These are phyloP conservation scores for Aspergillus ustus DNA, from an alignment of 2,329 filamentous ascomycete genomes.

Conservation along the genomic window DNA sequence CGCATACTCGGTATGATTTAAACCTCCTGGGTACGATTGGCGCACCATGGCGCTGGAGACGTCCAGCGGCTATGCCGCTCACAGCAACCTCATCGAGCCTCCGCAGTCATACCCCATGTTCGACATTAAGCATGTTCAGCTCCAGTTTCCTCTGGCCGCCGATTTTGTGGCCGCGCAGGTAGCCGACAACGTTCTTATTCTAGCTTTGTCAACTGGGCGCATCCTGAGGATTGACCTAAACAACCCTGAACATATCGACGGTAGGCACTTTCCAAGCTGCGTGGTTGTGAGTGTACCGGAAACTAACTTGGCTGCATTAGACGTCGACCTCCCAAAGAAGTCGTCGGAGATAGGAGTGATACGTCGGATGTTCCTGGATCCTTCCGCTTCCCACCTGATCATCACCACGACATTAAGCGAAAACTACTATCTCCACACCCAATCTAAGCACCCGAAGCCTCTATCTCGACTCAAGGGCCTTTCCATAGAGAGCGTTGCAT, in stretches of 20 bases:
- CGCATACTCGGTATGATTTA: conserved; percentile 37
- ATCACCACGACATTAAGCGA: conserved; percentile 90
- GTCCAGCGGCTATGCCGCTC: conserved; percentile 73
- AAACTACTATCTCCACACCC: conserved; percentile 97
- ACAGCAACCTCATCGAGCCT: conserved; percentile 64
- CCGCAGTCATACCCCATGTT: conserved; percentile 79
- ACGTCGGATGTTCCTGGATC: conserved; percentile 94
- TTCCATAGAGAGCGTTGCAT: conserved; percentile 85
- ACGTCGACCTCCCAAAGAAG: conserved; percentile 96
- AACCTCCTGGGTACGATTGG: conserved; percentile 25
- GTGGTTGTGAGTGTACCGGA: conserved; percentile 5
- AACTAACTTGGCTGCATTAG: conserved; percentile 51
- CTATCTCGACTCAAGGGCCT: conserved; percentile 84
- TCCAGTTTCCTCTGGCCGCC: conserved; percentile 91
- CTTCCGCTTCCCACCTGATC: conserved; percentile 91
- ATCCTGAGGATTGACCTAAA: conserved; percentile 94
- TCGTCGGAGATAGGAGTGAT: conserved; percentile 90
- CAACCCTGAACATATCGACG: conserved; percentile 92
- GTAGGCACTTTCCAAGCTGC: conserved; percentile 47
- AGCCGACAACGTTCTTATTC: conserved; percentile 92
- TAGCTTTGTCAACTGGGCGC: conserved; percentile 88
- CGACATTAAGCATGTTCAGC: conserved; percentile 87
- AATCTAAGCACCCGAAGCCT: conserved; percentile 84
- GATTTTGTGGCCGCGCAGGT: conserved; percentile 97
- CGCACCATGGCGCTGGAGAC: conserved; percentile 71